A percentile compares a stretch with the other conserved stretches of the same genome.
Conservation (phyloP, 1,139 yeast genomes). For the Hemisphaericaspora subhashii region DNA sequence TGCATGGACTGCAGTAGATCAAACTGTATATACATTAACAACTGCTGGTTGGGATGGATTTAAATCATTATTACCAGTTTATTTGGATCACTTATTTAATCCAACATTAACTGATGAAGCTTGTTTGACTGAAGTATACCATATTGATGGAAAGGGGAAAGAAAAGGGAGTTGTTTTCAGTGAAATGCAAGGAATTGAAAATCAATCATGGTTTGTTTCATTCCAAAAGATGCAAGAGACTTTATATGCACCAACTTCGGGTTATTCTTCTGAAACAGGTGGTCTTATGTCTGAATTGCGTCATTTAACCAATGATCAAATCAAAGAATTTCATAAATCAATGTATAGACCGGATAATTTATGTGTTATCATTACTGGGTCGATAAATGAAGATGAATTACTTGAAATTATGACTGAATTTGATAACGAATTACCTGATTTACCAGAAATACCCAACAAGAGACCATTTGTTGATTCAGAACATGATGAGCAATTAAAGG, state of each 20-base stretch:
- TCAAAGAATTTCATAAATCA: constrained; percentile 68
- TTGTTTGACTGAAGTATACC: constrained; percentile 92
- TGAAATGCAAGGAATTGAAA: constrained; percentile 95
- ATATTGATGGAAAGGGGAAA: constrained; percentile 84
- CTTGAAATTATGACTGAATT: constrained; percentile 59
- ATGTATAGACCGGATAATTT: constrained; percentile 83
- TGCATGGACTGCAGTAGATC: constrained; percentile 97
- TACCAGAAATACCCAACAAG: constrained; percentile 34
- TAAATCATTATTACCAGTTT: constrained; percentile 76
- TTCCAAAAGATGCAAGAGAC: constrained; percentile 61
- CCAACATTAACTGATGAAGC: constrained; percentile 92
- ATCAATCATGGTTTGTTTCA: constrained; percentile 74
- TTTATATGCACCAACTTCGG: constrained; percentile 61
- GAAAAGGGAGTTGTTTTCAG: constrained; percentile 97
- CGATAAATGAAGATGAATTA: constrained; percentile 73
- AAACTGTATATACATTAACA: constrained; percentile 86
- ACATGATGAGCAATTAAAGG: constrained; percentile 43
- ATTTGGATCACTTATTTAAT: constrained; percentile 79
- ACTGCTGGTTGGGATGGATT: constrained; percentile 99
- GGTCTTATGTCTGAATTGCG: constrained; percentile 82
- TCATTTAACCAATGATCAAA: constrained; percentile 67
- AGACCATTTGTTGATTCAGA: constrained; percentile 85
- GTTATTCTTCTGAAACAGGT: constrained; percentile 93
- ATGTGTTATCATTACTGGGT: constrained; percentile 80
- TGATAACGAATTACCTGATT: constrained; percentile 55